A percentile compares a stretch with the other conserved stretches of the same genome.
These are phyloP conservation scores for Blastobotrys chiropterorum DNA, from an alignment of 805 yeast genomes.

Conservation along the genomic window DNA sequence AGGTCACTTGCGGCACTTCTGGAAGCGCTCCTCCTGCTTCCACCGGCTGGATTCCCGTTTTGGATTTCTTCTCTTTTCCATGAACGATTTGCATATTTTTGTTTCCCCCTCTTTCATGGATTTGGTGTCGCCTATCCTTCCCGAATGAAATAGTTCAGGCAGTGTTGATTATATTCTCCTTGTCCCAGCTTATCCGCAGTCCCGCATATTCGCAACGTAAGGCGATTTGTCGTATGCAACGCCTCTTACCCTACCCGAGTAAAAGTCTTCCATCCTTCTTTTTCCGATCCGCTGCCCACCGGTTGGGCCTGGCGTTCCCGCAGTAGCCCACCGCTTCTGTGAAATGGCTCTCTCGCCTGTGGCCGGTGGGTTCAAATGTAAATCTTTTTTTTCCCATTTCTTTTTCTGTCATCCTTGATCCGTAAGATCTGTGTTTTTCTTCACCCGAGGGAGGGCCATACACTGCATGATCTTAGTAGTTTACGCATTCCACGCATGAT, in stretches of 20 bases:
- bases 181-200: too few species aligned
- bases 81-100: too few species aligned
- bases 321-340: too few species aligned
- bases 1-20: not conserved
- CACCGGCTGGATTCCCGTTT: not conserved
- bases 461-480: too few species aligned
- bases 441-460: too few species aligned
- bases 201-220: too few species aligned
- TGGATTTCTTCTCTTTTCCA: not conserved
- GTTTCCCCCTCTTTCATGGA: too few species aligned
- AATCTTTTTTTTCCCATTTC: too few species aligned
- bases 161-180: not conserved
- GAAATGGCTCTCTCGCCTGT: too few species aligned
- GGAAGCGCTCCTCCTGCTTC: not conserved
- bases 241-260: not conserved
- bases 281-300: not conserved
- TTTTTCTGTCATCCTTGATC: not conserved
- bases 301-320: too few species aligned
- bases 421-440: not conserved
- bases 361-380: not conserved
- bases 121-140: not conserved
- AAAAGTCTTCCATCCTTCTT: not conserved
- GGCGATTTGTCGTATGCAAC: too few species aligned
- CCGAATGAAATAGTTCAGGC: not conserved
- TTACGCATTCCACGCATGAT: not conserved